phyloP scores from a whole-genome alignment of 768 basidiomycete species.

The Pulveroboletus frians region DNA sequence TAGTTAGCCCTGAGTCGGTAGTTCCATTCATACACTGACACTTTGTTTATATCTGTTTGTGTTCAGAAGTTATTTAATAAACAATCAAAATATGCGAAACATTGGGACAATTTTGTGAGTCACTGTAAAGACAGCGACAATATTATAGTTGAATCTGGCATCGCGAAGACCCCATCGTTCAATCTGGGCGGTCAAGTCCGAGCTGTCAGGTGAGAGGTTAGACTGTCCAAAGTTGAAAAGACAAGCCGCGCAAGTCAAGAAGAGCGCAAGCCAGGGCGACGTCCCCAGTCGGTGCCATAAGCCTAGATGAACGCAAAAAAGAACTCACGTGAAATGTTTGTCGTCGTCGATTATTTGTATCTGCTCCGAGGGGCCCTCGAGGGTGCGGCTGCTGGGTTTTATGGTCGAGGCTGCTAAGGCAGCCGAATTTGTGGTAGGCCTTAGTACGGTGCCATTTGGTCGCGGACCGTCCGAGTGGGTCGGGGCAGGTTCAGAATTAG shows the following conservation, averaged over 20 bases:
- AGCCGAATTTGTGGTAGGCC: background rate
- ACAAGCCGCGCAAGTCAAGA: background rate
- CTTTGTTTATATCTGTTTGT: too few relatives aligned
- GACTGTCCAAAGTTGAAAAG: background rate
- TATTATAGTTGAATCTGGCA: conserved; percentile 90
- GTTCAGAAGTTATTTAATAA: too few relatives aligned
- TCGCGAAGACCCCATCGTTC: conserved; percentile 85
- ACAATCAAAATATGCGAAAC: too few relatives aligned
- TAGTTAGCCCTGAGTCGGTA: too few relatives aligned
- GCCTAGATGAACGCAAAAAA: background rate
- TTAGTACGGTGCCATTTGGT: conserved; percentile 1
- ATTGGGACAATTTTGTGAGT: too few relatives aligned
- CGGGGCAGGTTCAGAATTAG: conserved; percentile 5
- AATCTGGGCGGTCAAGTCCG: conserved; percentile 67
- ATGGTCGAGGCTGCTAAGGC: conserved; percentile 2
- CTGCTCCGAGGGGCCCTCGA: conserved; percentile 40
- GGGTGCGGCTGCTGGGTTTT: conserved; percentile 14
- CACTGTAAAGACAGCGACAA: conserved; percentile 69
- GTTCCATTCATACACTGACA: too few relatives aligned
- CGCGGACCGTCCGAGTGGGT: conserved; percentile 1
- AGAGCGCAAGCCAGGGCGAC: background rate
- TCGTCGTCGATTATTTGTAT: conserved; percentile 90
- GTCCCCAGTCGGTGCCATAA: background rate
- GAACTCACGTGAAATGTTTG: conserved; percentile 87
- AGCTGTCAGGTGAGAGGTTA: conserved; percentile 33